phyloP scores from a whole-genome alignment of 768 basidiomycete genomes.

The Suillus clintonianus region DNA sequence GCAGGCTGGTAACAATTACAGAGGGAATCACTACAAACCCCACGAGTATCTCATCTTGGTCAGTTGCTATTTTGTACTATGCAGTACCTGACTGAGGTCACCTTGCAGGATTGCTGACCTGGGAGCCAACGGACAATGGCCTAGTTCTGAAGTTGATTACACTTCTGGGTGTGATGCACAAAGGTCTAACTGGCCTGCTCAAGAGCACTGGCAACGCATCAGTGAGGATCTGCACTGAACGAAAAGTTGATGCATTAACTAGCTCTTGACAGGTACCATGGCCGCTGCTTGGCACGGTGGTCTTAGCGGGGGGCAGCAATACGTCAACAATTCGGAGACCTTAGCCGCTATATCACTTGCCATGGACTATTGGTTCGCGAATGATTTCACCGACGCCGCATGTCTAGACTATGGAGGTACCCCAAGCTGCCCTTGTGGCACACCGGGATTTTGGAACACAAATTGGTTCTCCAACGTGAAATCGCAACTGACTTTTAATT shows the following conservation, averaged over 20 bases:
- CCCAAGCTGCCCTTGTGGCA: constrained; percentile 54
- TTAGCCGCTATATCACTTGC: constrained; percentile 45
- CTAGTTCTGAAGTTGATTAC: constrained; percentile 58
- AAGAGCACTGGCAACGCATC: constrained; percentile 57
- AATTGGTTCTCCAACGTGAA: constrained; percentile 65
- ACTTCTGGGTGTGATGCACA: constrained; percentile 61
- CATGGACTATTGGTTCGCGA: constrained; percentile 65
- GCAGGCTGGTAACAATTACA: constrained; percentile 46
- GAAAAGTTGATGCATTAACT: neutral
- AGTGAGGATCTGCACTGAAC: constrained; percentile 32
- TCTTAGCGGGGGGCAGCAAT: constrained; percentile 40
- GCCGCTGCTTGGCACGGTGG: constrained; percentile 61
- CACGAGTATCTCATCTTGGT: constrained; percentile 25
- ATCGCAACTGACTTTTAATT: constrained; percentile 7
- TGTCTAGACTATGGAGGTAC: constrained; percentile 61
- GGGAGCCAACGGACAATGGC: constrained; percentile 52
- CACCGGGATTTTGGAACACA: constrained; percentile 56
- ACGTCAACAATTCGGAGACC: constrained; percentile 41
- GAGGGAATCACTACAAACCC: constrained; percentile 35
- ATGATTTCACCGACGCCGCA: constrained; percentile 55
- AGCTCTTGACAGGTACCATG: constrained; percentile 45
- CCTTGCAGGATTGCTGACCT: constrained; percentile 48
- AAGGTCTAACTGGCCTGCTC: constrained; percentile 71
- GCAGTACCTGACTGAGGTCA: neutral
- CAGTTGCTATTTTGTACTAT: constrained; percentile 6